Percentiles rank a stretch among this genome's conserved stretches.
These are phyloP conservation scores for Laetiporus sulphureus DNA, from an alignment of 1,284 basidiomycete genomes.

Conservation along the genomic window DNA sequence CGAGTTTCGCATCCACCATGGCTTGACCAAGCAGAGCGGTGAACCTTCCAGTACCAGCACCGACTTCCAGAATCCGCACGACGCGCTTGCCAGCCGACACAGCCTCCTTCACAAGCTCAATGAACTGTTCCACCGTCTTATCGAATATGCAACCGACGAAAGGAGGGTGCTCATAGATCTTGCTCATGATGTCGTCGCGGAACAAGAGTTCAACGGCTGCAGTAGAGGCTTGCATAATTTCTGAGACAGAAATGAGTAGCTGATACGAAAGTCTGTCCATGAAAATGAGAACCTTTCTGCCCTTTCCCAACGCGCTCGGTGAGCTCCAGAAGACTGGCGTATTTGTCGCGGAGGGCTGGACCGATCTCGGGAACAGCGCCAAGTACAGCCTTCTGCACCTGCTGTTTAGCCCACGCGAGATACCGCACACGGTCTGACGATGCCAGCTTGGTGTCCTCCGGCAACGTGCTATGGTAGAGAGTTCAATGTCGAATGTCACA, in stretches of 20 bases:
- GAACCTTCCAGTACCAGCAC: slow-evolving; percentile 17
- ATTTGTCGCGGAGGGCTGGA: slow-evolving; percentile 3
- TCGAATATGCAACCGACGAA: slow-evolving; percentile 14
- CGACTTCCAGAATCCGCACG: slow-evolving; percentile 18
- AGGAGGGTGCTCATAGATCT: slow-evolving; percentile 15
- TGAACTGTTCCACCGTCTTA: slow-evolving; percentile 9
- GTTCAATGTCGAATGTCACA: background rate
- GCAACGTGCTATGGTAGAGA: background rate
- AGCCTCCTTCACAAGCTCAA: slow-evolving; percentile 10
- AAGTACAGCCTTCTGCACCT: background rate
- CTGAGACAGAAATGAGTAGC: too few relatives aligned
- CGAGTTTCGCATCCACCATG: slow-evolving; percentile 11
- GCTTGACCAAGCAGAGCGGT: slow-evolving; percentile 17
- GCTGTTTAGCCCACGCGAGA: background rate
- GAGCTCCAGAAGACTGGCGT: slow-evolving; percentile 11
- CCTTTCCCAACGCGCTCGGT: slow-evolving; percentile 12
- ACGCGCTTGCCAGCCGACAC: slow-evolving; percentile 15
- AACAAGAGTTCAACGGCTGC: slow-evolving; percentile 13
- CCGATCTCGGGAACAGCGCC: background rate
- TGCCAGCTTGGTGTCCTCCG: background rate
- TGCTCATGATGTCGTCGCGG: slow-evolving; percentile 17
- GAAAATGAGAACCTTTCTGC: slow-evolving; percentile 12
- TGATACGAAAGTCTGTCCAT: too few relatives aligned
- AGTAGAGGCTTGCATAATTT: slow-evolving; percentile 3
- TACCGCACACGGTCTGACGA: slow-evolving; percentile 8